Evolutionary conservation across 768 basidiomycete species (phyloP).

Genomic region (Rossbeevera mucosa): DNA sequence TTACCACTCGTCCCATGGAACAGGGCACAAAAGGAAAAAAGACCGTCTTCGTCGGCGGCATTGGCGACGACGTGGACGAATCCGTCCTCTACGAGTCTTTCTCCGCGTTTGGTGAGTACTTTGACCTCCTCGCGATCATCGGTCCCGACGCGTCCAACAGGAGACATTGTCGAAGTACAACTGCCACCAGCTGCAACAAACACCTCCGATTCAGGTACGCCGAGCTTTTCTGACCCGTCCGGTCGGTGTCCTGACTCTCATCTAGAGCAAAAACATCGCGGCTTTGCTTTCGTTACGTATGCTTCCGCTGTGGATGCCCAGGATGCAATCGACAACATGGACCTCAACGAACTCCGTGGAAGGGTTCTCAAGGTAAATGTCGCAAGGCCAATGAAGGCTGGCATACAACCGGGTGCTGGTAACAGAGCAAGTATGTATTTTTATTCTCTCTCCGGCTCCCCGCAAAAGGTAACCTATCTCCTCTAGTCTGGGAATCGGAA

Average conservation of each 20-base stretch:
- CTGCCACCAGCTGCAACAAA: slow-evolving; percentile 77
- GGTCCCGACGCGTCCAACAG: slow-evolving; percentile 37
- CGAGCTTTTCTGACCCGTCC: not conserved
- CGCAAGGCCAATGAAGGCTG: slow-evolving; percentile 75
- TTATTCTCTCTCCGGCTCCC: slow-evolving; percentile 1
- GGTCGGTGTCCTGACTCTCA: not conserved
- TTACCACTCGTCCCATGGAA: slow-evolving; percentile 47
- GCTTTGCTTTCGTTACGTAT: slow-evolving; percentile 92
- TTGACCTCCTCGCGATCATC: not conserved
- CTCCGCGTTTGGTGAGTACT: slow-evolving; percentile 73
- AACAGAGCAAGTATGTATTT: slow-evolving; percentile 68
- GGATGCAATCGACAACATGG: slow-evolving; percentile 99
- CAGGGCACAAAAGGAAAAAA: slow-evolving; percentile 82
- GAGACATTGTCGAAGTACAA: slow-evolving; percentile 90
- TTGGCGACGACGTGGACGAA: slow-evolving; percentile 83
- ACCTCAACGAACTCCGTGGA: slow-evolving; percentile 82
- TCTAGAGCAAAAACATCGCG: slow-evolving; percentile 77
- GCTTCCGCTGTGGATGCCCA: slow-evolving; percentile 77
- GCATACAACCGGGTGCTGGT: slow-evolving; percentile 54
- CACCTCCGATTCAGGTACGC: slow-evolving; percentile 52
- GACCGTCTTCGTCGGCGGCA: slow-evolving; percentile 80
- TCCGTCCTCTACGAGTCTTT: slow-evolving; percentile 71
- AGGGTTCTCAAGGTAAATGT: slow-evolving; percentile 78
- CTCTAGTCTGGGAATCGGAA: slow-evolving; percentile 90
- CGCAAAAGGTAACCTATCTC: not conserved